These are phyloP conservation scores for Pseudogymnoascus sp. DNA, from an alignment of 2,329 filamentous ascomycete genomes.

Conservation along the genomic window DNA sequence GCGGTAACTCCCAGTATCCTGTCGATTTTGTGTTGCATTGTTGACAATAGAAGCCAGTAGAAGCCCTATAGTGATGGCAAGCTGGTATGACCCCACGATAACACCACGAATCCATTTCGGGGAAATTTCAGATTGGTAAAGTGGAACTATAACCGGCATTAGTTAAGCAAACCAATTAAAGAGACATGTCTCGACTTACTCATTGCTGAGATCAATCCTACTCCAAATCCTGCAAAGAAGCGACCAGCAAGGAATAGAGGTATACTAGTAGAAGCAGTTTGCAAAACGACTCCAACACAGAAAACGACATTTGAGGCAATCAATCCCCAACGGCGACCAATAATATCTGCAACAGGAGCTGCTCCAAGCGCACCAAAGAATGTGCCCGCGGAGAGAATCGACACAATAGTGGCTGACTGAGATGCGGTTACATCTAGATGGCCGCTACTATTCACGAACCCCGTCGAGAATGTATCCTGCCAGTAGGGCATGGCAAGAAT, in stretches of 20 bases:
- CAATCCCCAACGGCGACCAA: conserved; percentile 58
- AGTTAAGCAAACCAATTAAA: conserved; percentile 15
- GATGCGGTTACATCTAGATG: conserved; percentile 41
- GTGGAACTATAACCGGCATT: conserved; percentile 47
- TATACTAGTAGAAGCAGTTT: conserved; percentile 53
- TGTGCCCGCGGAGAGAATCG: conserved; percentile 67
- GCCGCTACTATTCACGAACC: conserved; percentile 36
- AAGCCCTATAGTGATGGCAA: conserved; percentile 67
- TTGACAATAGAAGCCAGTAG: conserved; percentile 61
- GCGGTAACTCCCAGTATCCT: conserved; percentile 58
- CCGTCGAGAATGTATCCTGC: conserved; percentile 51
- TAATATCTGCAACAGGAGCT: conserved; percentile 52
- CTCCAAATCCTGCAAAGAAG: conserved; percentile 65
- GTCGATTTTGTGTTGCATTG: conserved; percentile 51
- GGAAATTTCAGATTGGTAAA: conserved; percentile 76
- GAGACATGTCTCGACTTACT: conserved; percentile 32
- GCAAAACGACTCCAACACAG: conserved; percentile 57
- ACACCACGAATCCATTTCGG: conserved; percentile 76
- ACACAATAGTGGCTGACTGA: conserved; percentile 58
- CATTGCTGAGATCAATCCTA: conserved; percentile 62
- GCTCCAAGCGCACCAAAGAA: conserved; percentile 64
- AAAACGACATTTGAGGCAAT: conserved; percentile 57
- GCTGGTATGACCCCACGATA: conserved; percentile 67
- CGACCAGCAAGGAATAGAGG: conserved; percentile 62
- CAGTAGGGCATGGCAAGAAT: conserved; percentile 50